phyloP scores from a whole-genome alignment of 495 filamentous ascomycete species.

The Physcia stellaris region DNA sequence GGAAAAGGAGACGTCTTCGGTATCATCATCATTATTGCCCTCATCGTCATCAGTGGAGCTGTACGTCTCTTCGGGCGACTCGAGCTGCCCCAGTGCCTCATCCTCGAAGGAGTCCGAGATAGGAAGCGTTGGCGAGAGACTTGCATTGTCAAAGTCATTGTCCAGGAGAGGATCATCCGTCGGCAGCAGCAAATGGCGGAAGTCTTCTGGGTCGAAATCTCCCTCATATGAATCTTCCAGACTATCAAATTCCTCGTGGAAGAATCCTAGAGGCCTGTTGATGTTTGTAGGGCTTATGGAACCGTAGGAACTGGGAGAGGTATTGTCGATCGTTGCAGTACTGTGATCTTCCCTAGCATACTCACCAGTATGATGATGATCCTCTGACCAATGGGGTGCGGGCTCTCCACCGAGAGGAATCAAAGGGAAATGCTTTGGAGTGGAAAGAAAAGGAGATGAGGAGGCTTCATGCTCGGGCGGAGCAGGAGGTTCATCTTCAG shows the following conservation, averaged over 20 bases:
- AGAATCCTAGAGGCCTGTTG: constrained; percentile 1
- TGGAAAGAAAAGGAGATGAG: constrained; percentile 40
- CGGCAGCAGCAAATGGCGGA: constrained; percentile 25
- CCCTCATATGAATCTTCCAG: constrained; percentile 11
- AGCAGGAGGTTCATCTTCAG: constrained; percentile 11
- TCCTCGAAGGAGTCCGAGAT: constrained; percentile 6
- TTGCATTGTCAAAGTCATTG: constrained; percentile 21
- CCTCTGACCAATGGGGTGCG: constrained; percentile 25
- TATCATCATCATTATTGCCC: constrained; percentile 36
- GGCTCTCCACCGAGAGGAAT: constrained; percentile 15
- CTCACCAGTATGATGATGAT: constrained; percentile 52
- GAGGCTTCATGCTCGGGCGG: constrained; percentile 24
- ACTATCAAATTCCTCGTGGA: constrained; percentile 11
- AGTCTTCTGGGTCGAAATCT: constrained; percentile 18
- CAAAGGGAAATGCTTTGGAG: constrained; percentile 32
- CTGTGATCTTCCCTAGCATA: constrained; percentile 22
- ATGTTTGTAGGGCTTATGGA: background rate
- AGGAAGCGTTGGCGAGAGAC: constrained; percentile 2
- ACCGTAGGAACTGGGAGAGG: background rate
- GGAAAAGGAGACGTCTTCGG: constrained; percentile 31
- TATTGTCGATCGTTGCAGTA: constrained; percentile 3
- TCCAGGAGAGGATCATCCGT: constrained; percentile 27
- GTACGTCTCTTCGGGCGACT: constrained; percentile 16
- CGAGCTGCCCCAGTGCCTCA: constrained; percentile 8
- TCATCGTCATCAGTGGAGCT: constrained; percentile 12